Evolutionary conservation across 805 yeast species (phyloP).

Genomic region (Ogataea sp.): DNA sequence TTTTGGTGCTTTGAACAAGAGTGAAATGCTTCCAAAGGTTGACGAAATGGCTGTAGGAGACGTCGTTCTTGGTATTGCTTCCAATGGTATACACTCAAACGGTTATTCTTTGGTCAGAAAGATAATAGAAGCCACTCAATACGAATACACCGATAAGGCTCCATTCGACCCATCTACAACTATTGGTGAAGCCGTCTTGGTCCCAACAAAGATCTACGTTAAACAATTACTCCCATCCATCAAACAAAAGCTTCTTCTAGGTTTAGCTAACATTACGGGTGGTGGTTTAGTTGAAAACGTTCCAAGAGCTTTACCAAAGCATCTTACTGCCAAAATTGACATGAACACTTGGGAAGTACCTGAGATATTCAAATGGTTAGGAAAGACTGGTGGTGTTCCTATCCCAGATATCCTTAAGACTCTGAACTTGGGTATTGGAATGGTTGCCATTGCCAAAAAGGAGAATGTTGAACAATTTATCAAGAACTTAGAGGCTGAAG

Average conservation of each 20-base stretch:
- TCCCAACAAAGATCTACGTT: constrained; percentile 93
- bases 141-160: constrained; percentile 62
- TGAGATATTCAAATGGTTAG: constrained; percentile 89
- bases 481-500: constrained; percentile 46
- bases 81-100: constrained; percentile 94
- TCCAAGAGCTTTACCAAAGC: constrained; percentile 85
- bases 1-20: constrained; percentile 87
- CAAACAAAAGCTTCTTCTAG: constrained; percentile 60
- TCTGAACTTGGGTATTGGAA: constrained; percentile 93
- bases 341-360: constrained; percentile 78
- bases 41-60: constrained; percentile 70
- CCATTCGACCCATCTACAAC: constrained; percentile 76
- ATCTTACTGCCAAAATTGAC: constrained; percentile 75
- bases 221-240: constrained; percentile 77
- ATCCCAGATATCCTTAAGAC: constrained; percentile 78
- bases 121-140: constrained; percentile 72
- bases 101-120: constrained; percentile 94
- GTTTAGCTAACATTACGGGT: constrained; percentile 96
- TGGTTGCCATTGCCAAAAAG: constrained; percentile 77
- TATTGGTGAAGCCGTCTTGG: constrained; percentile 77
- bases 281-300: constrained; percentile 96
- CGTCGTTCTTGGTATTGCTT: constrained; percentile 75
- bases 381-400: constrained; percentile 86
- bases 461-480: constrained; percentile 55
- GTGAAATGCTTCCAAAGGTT: constrained; percentile 63